A percentile compares a stretch with the other conserved stretches of the same genome.
Evolutionary conservation across 495 filamentous ascomycete species (phyloP).

Genomic region (Penicillium psychrofluorescens): DNA sequence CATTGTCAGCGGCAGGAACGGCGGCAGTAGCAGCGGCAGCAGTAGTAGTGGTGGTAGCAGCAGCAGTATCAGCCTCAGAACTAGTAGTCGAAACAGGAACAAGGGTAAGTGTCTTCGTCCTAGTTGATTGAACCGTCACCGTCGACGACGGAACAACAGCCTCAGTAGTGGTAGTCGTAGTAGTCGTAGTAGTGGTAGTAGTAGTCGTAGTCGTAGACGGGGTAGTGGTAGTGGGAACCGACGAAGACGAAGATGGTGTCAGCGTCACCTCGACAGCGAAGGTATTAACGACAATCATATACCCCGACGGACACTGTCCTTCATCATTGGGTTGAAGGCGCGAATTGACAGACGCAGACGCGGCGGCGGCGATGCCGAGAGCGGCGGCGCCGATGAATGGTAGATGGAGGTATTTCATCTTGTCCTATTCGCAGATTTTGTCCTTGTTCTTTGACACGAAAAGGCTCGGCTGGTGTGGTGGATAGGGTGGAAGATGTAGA

Average conservation of each 20-base stretch:
- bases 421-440: neutral
- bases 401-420: constrained; percentile 29
- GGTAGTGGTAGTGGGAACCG: neutral
- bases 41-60: neutral
- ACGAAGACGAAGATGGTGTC: constrained; percentile 12
- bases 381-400: constrained; percentile 20
- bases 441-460: too few relatives aligned
- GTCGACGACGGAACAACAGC: too few relatives aligned
- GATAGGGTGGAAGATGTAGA: neutral
- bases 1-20: constrained; percentile 1
- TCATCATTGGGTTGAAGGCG: constrained; percentile 6
- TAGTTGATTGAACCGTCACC: too few relatives aligned
- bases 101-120: too few relatives aligned
- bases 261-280: constrained; percentile 16
- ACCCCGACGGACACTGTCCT: constrained; percentile 22
- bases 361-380: constrained; percentile 22
- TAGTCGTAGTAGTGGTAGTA: constrained; percentile 1
- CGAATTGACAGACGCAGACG: constrained; percentile 19
- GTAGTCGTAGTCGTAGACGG: constrained; percentile 5
- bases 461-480: neutral
- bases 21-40: constrained; percentile 1
- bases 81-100: too few relatives aligned
- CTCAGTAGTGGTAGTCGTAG: constrained; percentile 1
- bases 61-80: too few relatives aligned
- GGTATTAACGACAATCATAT: constrained; percentile 17